Conservation (phyloP, 140 eudicot species). For the Stevia rebaudiana region DNA sequence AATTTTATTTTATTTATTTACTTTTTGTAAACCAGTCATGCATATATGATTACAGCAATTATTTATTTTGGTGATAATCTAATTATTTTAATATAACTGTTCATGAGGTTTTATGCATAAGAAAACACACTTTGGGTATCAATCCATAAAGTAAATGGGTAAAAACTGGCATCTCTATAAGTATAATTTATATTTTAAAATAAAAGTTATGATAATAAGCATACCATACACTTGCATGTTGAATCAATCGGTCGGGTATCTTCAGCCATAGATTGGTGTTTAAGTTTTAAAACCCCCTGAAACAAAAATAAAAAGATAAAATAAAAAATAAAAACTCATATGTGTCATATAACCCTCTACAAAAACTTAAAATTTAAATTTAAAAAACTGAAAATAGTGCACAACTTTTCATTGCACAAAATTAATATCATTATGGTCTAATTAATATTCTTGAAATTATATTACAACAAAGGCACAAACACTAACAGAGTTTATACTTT, state of each 20-base stretch:
- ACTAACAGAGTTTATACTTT: neutral
- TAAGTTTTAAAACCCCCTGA: conserved; percentile 84
- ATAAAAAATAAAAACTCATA: neutral
- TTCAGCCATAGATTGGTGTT: conserved; percentile 80
- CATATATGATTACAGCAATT: neutral
- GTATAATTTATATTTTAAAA: neutral
- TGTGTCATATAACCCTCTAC: neutral
- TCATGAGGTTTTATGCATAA: neutral
- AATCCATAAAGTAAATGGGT: neutral
- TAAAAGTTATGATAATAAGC: conserved; percentile 5
- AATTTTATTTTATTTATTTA: too few species aligned
- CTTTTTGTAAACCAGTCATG: neutral
- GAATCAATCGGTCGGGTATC: conserved; percentile 85
- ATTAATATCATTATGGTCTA: neutral
- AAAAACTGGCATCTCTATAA: neutral
- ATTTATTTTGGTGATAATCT: neutral
- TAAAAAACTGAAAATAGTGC: neutral
- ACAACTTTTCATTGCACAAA: neutral
- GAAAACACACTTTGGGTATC: neutral
- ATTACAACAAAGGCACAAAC: conserved; percentile 8
- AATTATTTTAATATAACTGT: neutral
- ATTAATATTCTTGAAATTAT: neutral
- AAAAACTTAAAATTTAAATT: neutral
- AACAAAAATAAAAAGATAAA: too few species aligned
- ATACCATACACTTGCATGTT: conserved; percentile 89